These are phyloP conservation scores for Dictyostelium firmibasis DNA, from an alignment of 78 protist species.

Conservation along the genomic window DNA sequence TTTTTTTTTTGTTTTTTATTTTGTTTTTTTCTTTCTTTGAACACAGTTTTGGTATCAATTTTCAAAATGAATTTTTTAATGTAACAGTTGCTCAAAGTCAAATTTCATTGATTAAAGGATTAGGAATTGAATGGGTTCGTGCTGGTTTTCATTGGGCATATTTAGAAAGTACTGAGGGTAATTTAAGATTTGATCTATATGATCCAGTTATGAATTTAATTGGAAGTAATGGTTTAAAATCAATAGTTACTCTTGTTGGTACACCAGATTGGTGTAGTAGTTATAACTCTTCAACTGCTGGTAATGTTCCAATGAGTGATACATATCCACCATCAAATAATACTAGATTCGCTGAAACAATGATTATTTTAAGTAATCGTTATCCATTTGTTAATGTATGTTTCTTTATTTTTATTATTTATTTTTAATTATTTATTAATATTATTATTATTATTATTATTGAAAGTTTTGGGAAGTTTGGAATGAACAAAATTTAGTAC, in stretches of 20 bases:
- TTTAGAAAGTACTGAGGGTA: neutral
- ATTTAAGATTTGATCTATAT: neutral
- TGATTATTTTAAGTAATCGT: neutral
- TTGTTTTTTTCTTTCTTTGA: neutral
- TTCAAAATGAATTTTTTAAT: neutral
- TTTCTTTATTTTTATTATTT: no score
- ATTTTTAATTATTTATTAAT: neutral
- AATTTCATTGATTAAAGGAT: neutral
- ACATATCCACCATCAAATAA: neutral
- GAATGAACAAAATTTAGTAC: constrained; percentile 9
- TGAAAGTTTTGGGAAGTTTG: constrained; percentile 32
- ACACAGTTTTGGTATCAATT: neutral
- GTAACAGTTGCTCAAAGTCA: neutral
- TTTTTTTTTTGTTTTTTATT: neutral
- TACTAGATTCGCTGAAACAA: neutral
- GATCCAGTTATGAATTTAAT: neutral
- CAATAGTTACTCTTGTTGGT: neutral
- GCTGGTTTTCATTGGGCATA: neutral
- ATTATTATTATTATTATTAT: no score
- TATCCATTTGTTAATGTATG: constrained; percentile 4
- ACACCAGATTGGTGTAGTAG: constrained; percentile 6
- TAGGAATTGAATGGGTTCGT: neutral
- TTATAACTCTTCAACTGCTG: neutral
- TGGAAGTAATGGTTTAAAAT: neutral
- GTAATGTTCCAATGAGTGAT: neutral